phyloP scores from a whole-genome alignment of 2,329 filamentous ascomycete species.

The Xylariaceae sp. region DNA sequence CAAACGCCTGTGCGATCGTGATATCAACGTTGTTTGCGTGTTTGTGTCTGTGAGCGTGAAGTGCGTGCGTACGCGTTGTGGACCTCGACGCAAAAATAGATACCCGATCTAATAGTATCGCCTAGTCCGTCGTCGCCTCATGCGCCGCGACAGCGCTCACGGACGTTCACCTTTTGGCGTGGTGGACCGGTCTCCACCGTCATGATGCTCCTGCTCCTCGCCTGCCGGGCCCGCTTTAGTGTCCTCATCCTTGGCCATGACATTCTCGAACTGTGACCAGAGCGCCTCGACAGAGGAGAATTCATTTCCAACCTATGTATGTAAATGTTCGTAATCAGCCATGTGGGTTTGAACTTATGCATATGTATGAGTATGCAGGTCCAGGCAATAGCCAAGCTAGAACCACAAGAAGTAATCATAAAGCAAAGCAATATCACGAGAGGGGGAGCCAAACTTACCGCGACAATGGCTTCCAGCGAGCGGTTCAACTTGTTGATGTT shows the following conservation, averaged over 20 bases:
- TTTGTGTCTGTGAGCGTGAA: no score
- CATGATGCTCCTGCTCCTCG: constrained; percentile 28
- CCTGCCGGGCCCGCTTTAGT: constrained; percentile 22
- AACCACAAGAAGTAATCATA: background rate
- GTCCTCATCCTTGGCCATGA: constrained; percentile 71
- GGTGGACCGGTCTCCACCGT: constrained; percentile 12
- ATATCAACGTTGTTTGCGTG: no score
- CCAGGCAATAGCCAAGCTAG: no score
- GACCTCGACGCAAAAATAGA: background rate
- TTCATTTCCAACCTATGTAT: constrained; percentile 75
- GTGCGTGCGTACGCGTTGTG: background rate
- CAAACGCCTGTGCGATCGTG: constrained; percentile 1
- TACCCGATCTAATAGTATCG: background rate
- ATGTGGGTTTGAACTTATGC: background rate
- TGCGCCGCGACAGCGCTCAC: background rate
- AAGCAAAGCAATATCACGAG: background rate
- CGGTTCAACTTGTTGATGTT: constrained; percentile 96
- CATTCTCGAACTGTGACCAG: constrained; percentile 95
- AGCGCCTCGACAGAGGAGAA: constrained; percentile 95
- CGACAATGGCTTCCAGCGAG: constrained; percentile 83
- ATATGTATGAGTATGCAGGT: background rate
- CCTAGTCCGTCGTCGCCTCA: background rate
- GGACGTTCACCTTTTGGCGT: constrained; percentile 14
- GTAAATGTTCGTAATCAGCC: background rate
- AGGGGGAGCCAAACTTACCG: constrained; percentile 49